A percentile compares a stretch with the other conserved stretches of the same genome.
phyloP scores from a whole-genome alignment of 352 stramenopile genomes.

The Elongisporangium senticosum region DNA sequence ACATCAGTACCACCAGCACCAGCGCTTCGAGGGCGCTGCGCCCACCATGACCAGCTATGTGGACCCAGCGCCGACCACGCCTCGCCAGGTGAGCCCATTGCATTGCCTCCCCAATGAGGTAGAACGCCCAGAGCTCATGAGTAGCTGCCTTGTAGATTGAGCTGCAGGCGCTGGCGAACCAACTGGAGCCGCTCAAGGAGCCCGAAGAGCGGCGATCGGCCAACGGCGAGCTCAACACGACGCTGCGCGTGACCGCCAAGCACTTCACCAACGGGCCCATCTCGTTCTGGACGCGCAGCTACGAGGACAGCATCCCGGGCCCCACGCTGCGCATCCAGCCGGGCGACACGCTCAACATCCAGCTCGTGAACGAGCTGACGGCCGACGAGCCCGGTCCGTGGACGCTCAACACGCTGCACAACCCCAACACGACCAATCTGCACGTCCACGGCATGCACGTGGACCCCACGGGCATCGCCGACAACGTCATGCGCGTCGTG shows the following conservation, averaged over 20 bases:
- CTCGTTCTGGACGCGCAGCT: constrained; percentile 66
- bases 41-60: too few relatives aligned
- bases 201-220: constrained; percentile 29
- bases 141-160: not conserved
- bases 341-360: constrained; percentile 57
- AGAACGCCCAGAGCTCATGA: too few relatives aligned
- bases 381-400: constrained; percentile 29
- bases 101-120: too few relatives aligned
- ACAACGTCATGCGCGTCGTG: constrained; percentile 70
- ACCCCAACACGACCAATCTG: constrained; percentile 74
- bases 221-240: constrained; percentile 62
- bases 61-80: too few relatives aligned
- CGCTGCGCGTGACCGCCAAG: constrained; percentile 32
- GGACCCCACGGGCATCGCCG: constrained; percentile 63
- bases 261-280: constrained; percentile 50
- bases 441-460: constrained; percentile 84
- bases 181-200: constrained; percentile 29
- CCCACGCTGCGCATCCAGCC: constrained; percentile 56
- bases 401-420: constrained; percentile 55
- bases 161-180: constrained; percentile 18
- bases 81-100: too few relatives aligned
- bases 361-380: constrained; percentile 49
- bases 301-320: constrained; percentile 50
- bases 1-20: too few relatives aligned
- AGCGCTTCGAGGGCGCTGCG: too few relatives aligned